These are phyloP conservation scores for Holtermanniella nyarrowii DNA, from an alignment of 768 basidiomycete genomes.

Conservation along the genomic window DNA sequence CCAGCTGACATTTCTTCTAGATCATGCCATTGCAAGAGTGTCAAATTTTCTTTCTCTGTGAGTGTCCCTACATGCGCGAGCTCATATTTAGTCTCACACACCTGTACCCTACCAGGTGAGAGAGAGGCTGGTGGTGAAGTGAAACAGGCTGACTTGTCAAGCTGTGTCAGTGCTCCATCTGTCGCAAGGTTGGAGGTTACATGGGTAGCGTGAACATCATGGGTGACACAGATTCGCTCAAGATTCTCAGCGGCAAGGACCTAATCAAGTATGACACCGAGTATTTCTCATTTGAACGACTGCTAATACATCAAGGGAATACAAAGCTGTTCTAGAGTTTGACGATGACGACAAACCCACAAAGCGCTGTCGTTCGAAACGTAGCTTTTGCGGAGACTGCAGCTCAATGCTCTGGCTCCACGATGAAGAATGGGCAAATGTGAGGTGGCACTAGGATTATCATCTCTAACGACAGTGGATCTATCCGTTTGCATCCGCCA, in stretches of 20 bases:
- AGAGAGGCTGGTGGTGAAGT: neutral
- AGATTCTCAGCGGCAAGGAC: slow-evolving; percentile 33
- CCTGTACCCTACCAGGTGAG: slow-evolving; percentile 36
- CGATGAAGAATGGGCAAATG: slow-evolving; percentile 34
- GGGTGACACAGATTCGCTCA: slow-evolving; percentile 34
- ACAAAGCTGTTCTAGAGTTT: slow-evolving; percentile 24
- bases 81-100: slow-evolving; percentile 24
- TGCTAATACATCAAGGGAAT: slow-evolving; percentile 17
- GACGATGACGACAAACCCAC: slow-evolving; percentile 29
- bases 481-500: slow-evolving; percentile 38
- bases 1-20: slow-evolving; percentile 8
- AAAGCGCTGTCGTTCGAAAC: slow-evolving; percentile 20
- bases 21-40: slow-evolving; percentile 36
- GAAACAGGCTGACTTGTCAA: neutral
- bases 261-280: slow-evolving; percentile 31
- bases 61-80: neutral
- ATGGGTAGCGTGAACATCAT: slow-evolving; percentile 41
- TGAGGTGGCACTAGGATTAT: slow-evolving; percentile 6
- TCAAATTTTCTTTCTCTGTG: slow-evolving; percentile 34
- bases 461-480: slow-evolving; percentile 27
- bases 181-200: slow-evolving; percentile 39
- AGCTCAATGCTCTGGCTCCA: slow-evolving; percentile 38
- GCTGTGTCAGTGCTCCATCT: slow-evolving; percentile 39
- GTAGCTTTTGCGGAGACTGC: slow-evolving; percentile 35
- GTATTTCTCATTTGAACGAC: neutral